Evolutionary conservation across 306 rosid genomes (phyloP).

Genomic region (Herpetospermum pedunculosum): DNA sequence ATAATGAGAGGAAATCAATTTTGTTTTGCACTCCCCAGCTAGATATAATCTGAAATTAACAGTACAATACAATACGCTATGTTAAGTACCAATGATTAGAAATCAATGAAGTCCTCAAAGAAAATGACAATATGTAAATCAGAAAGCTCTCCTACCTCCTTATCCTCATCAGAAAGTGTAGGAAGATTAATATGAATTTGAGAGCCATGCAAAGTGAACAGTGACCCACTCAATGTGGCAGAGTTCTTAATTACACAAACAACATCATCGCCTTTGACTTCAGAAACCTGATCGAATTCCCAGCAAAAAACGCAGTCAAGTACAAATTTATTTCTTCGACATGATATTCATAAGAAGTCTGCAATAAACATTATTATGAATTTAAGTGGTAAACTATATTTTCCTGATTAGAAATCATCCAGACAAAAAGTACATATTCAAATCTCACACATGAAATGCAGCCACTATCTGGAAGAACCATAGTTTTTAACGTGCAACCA

Average conservation of each 20-base stretch:
- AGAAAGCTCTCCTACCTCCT: conserved; percentile 37
- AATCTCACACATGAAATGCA: not conserved
- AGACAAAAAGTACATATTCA: not conserved
- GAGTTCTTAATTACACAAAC: conserved; percentile 76
- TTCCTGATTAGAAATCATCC: not conserved
- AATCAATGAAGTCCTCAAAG: not conserved
- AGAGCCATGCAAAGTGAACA: conserved; percentile 90
- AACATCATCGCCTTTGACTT: conserved; percentile 67
- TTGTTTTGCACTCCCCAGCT: conserved; percentile 41
- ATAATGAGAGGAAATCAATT: conserved; percentile 41
- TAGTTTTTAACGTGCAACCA: not conserved
- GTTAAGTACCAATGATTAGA: not conserved
- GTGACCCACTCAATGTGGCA: conserved; percentile 81
- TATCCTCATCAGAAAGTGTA: conserved; percentile 77
- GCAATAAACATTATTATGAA: not conserved
- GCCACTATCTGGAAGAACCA: not conserved
- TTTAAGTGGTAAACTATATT: conserved; percentile 5
- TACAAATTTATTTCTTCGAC: not conserved
- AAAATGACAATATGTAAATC: not conserved
- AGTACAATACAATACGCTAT: not conserved
- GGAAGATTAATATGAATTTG: conserved; percentile 83
- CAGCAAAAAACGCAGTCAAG: conserved; percentile 16
- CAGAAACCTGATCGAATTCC: conserved; percentile 55
- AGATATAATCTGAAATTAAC: conserved; percentile 27
- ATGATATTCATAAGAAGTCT: not conserved